A percentile compares a stretch with the other conserved stretches of the same genome.
phyloP scores from a whole-genome alignment of 2,329 filamentous ascomycete species.

The Pestalotiopsis sp. region DNA sequence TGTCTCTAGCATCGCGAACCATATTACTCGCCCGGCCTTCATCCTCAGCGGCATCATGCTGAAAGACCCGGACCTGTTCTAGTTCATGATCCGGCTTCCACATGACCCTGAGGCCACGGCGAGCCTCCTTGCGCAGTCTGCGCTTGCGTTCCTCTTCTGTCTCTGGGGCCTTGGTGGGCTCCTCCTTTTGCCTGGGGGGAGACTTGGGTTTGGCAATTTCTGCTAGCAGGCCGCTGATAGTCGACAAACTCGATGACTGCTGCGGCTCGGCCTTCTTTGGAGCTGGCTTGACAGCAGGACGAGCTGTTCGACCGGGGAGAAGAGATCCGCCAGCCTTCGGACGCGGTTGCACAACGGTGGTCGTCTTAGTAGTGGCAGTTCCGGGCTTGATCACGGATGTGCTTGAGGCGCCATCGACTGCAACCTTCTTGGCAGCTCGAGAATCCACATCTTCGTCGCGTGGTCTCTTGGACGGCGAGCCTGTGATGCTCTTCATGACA shows the following conservation, averaged over 20 bases:
- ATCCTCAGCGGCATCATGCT: slow-evolving; percentile 73
- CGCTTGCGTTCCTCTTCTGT: slow-evolving; percentile 69
- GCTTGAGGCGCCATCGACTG: slow-evolving; percentile 28
- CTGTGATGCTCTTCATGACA: slow-evolving; percentile 1
- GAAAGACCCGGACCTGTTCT: slow-evolving; percentile 69
- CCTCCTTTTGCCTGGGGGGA: slow-evolving; percentile 38
- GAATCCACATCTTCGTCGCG: slow-evolving; percentile 17
- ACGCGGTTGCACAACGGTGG: slow-evolving; percentile 22
- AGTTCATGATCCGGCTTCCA: slow-evolving; percentile 72
- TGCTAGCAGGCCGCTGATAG: slow-evolving; percentile 57
- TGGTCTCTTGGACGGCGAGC: slow-evolving; percentile 14
- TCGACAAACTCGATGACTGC: slow-evolving; percentile 43
- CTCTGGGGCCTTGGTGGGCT: slow-evolving; percentile 57
- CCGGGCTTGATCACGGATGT: slow-evolving; percentile 32
- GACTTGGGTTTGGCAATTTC: slow-evolving; percentile 56
- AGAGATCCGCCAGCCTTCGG: slow-evolving; percentile 31
- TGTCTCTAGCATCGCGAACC: slow-evolving; percentile 72
- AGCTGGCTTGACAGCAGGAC: slow-evolving; percentile 44
- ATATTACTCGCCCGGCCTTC: slow-evolving; percentile 68
- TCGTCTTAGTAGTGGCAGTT: slow-evolving; percentile 16
- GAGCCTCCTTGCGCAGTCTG: slow-evolving; percentile 72
- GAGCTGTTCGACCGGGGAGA: slow-evolving; percentile 50
- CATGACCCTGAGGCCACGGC: slow-evolving; percentile 69
- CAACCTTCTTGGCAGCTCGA: slow-evolving; percentile 19
- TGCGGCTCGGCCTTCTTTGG: slow-evolving; percentile 40